phyloP scores from a whole-genome alignment of 1,284 basidiomycete genomes.

The Pseudozyma sp. region DNA sequence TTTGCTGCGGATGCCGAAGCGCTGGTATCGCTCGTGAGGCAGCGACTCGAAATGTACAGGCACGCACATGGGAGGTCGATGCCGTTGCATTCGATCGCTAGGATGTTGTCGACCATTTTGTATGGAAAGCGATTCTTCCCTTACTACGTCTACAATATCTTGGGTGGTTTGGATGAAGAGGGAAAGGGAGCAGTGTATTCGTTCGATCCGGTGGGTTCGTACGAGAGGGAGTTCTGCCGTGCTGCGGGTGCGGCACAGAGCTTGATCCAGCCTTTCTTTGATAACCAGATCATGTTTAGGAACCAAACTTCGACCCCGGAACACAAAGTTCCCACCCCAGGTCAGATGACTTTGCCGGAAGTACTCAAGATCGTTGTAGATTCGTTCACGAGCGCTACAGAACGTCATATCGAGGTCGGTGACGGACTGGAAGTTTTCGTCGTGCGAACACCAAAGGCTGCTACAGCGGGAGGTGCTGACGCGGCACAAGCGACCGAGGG shows the following conservation, averaged over 20 bases:
- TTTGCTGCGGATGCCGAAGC: slow-evolving; percentile 68
- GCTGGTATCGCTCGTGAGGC: slow-evolving; percentile 60
- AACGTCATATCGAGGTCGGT: slow-evolving; percentile 68
- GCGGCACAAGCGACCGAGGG: slow-evolving; percentile 12
- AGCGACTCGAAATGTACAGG: slow-evolving; percentile 65
- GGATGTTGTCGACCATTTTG: slow-evolving; percentile 67
- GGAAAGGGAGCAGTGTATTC: slow-evolving; percentile 67
- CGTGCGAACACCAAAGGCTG: slow-evolving; percentile 42
- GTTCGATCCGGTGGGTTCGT: slow-evolving; percentile 68
- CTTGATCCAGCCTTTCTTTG: slow-evolving; percentile 67
- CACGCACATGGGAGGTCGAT: slow-evolving; percentile 66
- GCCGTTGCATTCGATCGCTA: slow-evolving; percentile 66
- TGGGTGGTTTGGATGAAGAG: slow-evolving; percentile 68
- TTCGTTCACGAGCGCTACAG: slow-evolving; percentile 66
- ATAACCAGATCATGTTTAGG: slow-evolving; percentile 68
- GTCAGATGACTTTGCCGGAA: slow-evolving; percentile 57
- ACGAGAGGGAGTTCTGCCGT: slow-evolving; percentile 66
- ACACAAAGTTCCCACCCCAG: slow-evolving; percentile 58
- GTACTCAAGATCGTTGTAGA: slow-evolving; percentile 65
- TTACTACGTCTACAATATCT: slow-evolving; percentile 69
- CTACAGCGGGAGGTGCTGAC: background rate
- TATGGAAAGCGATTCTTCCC: slow-evolving; percentile 69
- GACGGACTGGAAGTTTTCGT: slow-evolving; percentile 68
- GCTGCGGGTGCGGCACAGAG: slow-evolving; percentile 67
- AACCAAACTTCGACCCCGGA: slow-evolving; percentile 63